phyloP scores from a whole-genome alignment of 2,329 filamentous ascomycete genomes.

The Sporothrix phasma region DNA sequence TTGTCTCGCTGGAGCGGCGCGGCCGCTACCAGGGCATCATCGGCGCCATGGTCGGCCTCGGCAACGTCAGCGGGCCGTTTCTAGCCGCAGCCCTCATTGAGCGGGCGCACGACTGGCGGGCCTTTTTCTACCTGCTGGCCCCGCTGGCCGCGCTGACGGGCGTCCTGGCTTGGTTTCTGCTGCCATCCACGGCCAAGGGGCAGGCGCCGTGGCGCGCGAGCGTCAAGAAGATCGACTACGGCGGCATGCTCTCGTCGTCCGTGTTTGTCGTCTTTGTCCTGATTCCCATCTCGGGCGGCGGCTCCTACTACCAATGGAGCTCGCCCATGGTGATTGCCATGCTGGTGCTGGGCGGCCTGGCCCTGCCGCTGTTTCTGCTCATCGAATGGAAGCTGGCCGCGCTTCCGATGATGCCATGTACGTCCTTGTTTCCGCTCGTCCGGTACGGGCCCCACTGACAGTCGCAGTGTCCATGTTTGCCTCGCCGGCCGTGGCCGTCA shows the following conservation, averaged over 20 bases:
- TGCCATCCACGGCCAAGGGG: slow-evolving; percentile 24
- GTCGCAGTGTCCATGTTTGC: slow-evolving; percentile 13
- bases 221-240: slow-evolving; percentile 48
- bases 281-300: slow-evolving; percentile 51
- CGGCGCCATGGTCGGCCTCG: slow-evolving; percentile 32
- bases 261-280: slow-evolving; percentile 48
- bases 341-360: slow-evolving; percentile 28
- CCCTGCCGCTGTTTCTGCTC: slow-evolving; percentile 12
- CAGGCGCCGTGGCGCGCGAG: slow-evolving; percentile 28
- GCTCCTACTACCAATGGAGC: slow-evolving; percentile 45
- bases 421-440: background rate
- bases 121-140: slow-evolving; percentile 37
- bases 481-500: slow-evolving; percentile 5
- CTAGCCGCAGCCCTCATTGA: slow-evolving; percentile 31
- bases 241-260: slow-evolving; percentile 44
- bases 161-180: slow-evolving; percentile 30
- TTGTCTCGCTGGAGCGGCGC: slow-evolving; percentile 48
- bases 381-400: slow-evolving; percentile 14
- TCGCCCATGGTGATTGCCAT: slow-evolving; percentile 51
- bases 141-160: slow-evolving; percentile 35
- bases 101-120: slow-evolving; percentile 29
- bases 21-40: slow-evolving; percentile 44
- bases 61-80: slow-evolving; percentile 35
- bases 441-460: background rate
- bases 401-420: slow-evolving; percentile 18